A percentile compares a stretch with the other conserved stretches of the same genome.
Conservation (phyloP, 2,329 filamentous ascomycete genomes). For the Nemania serpens region DNA sequence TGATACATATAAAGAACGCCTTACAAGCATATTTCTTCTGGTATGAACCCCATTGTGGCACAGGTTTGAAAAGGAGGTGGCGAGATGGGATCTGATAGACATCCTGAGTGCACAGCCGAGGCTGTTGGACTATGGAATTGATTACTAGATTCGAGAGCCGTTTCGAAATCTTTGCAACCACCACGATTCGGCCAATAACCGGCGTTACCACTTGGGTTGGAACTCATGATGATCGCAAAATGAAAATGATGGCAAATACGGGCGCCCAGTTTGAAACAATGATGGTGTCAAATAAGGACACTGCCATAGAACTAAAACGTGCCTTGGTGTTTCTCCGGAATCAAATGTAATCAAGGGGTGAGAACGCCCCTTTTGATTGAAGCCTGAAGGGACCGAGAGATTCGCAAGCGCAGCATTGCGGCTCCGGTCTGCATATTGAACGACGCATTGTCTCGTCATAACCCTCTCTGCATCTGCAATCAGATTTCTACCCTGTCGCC, state of each 20-base stretch:
- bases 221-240: background rate
- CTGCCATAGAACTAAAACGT: background rate
- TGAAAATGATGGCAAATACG: background rate
- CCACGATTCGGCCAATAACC: background rate
- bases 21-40: slow-evolving; percentile 15
- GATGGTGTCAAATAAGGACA: background rate
- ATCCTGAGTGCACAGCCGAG: background rate
- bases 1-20: background rate
- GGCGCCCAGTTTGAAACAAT: background rate
- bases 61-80: background rate
- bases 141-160: background rate
- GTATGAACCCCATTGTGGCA: background rate
- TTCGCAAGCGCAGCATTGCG: background rate
- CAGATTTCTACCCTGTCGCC: background rate
- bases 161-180: background rate
- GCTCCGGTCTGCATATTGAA: background rate
- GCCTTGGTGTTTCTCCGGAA: background rate
- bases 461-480: background rate
- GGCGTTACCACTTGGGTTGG: background rate
- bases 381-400: slow-evolving; percentile 1
- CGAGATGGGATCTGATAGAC: background rate
- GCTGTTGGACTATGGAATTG: background rate
- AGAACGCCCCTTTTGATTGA: slow-evolving; percentile 5
- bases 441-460: slow-evolving; percentile 9
- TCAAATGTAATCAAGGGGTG: background rate